Base-by-base conservation (phyloP, 2,329 filamentous ascomycete genomes). In the Neonectria magnoliae region DNA sequence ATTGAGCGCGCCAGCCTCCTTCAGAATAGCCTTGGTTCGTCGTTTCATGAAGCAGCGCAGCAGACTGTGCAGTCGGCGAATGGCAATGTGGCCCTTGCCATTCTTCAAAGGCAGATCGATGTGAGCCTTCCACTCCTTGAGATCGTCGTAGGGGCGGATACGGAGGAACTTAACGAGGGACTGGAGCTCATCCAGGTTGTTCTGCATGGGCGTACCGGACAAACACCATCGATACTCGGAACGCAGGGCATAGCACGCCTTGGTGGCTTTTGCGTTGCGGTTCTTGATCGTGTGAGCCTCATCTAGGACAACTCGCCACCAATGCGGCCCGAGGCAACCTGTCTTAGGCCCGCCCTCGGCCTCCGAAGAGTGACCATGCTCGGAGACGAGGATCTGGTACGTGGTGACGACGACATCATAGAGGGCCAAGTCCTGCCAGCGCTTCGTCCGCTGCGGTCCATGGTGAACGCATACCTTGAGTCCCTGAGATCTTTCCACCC, bases 281-380 rank as follows among this genome's bases (percentile, higher is more conserved):
- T 99, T 99, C 82, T 99, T 99, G 86, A 99, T 98, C 2, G 93
- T 97, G 78, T 99, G 96, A 1, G 96, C 96, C 81, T 99, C 96
- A 68, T 99, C 96, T 2, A 99, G 86, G 68, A 99, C 95, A 66
- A 98, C 88, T 56, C 96, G 91, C 82, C 96, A 98, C 96, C 96
- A 99, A 74, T 95, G 90, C 6, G 98, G 83, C 11, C 93, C 94
- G 75, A 98, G 98, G 73, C 94, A 95, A 11, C 94, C 95, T 56
- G 90, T 88, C 74, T 94, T 91, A 42, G 89, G 79, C 10, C 87
- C 87, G 57, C 88, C 84, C 8, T 84, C 83, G 3, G 82, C 84
- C 51, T 87, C 87, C 44, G 87, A 89, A 11, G 90, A 90, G 64
- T 89, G 87, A 10, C 89, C 91, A 76, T 96, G 91, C 76, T 99